Base-by-base conservation (phyloP, 345 rosid species). In the Populus davidiana region DNA sequence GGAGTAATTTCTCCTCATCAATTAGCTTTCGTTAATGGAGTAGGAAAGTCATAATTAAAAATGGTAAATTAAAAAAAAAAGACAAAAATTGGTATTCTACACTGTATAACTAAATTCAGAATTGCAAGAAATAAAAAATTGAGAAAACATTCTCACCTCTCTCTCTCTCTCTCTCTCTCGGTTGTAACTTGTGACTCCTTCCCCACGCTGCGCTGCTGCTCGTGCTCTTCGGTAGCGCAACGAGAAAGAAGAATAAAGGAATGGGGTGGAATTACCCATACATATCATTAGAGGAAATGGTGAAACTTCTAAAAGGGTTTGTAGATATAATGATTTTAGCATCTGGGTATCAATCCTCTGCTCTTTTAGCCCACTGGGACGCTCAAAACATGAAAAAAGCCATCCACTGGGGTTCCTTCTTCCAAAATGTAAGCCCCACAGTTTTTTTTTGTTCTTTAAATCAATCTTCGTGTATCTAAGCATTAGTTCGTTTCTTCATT, bases 311-410 rank as follows among this genome's bases (percentile, higher is more conserved):
- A 61, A 87, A 90, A 84, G 98, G 96, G 81, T 89, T 92, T 76
- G 90, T 89, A 35, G 97, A 91, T 86, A 78, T 92, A 41, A 81
- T 91, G 75, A 86, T 91, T 74, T 83, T 92, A n/a, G 89, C 90
- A 76, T 89, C 96, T 82, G 97, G 92, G 87, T 89, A 83, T 85
- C 97, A 85, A 68, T 94, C 98, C 23, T 86, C 93, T 75, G 96
- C 96, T 73, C 83, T 63, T 77, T 81, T 82, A 14, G 92, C 91
- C 63, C 86, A 86, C 69, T 94, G 97, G 94, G 93, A 94, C 76
- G 78, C 86, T 64, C 78, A 50, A 5, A 88, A 87, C 79, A 85
- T 89, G 85, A 86, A 72, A 49, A 92, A 85, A 81, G 89, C 93
- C 79, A 79, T 94, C 69, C 91, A 86, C 27, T 94, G 96, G 97